Percentiles rank a stretch among this genome's conserved stretches.
These are phyloP conservation scores for Talaromyces borbonicus DNA, from an alignment of 495 filamentous ascomycete species.

Conservation along the genomic window DNA sequence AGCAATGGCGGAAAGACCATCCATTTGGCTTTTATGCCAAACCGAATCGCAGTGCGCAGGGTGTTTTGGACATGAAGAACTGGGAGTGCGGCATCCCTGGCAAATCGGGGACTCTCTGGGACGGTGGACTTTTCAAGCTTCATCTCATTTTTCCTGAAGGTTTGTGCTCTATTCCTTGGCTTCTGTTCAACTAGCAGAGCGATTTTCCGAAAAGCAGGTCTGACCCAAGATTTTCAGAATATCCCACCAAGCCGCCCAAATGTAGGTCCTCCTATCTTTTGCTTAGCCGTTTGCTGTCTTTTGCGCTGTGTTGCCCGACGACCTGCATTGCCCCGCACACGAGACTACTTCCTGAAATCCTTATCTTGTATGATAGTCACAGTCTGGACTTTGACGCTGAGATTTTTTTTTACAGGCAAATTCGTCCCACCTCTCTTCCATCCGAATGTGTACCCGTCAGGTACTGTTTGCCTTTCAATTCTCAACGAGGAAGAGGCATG, in stretches of 20 bases:
- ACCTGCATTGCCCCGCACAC: neutral
- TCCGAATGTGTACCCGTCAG: slow-evolving; percentile 97
- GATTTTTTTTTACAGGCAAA: slow-evolving; percentile 56
- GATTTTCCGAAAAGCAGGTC: slow-evolving; percentile 2
- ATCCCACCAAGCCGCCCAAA: slow-evolving; percentile 97
- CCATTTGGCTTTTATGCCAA: slow-evolving; percentile 96
- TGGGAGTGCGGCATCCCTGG: slow-evolving; percentile 97
- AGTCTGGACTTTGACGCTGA: neutral
- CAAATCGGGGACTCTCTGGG: slow-evolving; percentile 93
- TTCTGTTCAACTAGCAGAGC: neutral
- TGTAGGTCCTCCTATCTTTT: slow-evolving; percentile 47
- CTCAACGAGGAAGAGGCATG: slow-evolving; percentile 98
- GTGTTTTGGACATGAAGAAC: slow-evolving; percentile 80
- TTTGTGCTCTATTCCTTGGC: slow-evolving; percentile 36
- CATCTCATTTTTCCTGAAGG: slow-evolving; percentile 91
- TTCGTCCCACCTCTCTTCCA: slow-evolving; percentile 95
- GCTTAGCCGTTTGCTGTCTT: slow-evolving; percentile 1
- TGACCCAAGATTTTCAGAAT: no score
- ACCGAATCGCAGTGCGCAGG: slow-evolving; percentile 66
- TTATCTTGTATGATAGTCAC: no score
- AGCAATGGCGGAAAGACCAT: slow-evolving; percentile 94
- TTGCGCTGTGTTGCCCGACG: neutral
- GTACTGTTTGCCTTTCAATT: slow-evolving; percentile 95
- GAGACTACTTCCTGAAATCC: no score
- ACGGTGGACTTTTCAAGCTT: slow-evolving; percentile 90